phyloP scores from a whole-genome alignment of 1,284 basidiomycete genomes.

The Pseudozyma flocculosa region DNA sequence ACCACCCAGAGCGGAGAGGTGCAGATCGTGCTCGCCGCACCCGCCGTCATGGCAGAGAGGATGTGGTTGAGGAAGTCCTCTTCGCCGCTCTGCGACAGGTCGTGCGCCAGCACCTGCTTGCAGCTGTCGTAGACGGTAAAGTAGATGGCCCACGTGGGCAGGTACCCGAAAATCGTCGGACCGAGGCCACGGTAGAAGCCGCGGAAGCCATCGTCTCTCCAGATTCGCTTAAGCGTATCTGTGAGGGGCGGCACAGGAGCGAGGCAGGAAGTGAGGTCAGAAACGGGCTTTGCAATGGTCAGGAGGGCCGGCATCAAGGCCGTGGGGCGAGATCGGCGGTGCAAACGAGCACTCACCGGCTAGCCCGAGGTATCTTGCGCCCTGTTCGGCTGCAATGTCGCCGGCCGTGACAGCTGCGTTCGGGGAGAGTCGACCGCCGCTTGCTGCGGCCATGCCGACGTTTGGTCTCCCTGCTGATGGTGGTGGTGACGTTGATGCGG shows the following conservation, averaged over 20 bases:
- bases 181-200: constrained; percentile 56
- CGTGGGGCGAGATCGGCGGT: too few relatives aligned
- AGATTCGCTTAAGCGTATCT: constrained; percentile 40
- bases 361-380: constrained; percentile 11
- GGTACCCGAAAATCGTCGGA: constrained; percentile 55
- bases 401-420: background rate
- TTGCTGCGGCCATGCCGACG: background rate
- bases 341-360: background rate
- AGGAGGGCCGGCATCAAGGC: too few relatives aligned
- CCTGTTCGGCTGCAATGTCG: constrained; percentile 4
- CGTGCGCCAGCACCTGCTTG: constrained; percentile 24
- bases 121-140: constrained; percentile 54
- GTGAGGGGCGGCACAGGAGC: background rate
- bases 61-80: constrained; percentile 52
- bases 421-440: background rate
- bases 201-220: constrained; percentile 45
- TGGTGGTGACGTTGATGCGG: background rate
- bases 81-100: constrained; percentile 4
- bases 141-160: constrained; percentile 58
- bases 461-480: background rate
- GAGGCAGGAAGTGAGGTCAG: too few relatives aligned
- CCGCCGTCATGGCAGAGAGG: constrained; percentile 52
- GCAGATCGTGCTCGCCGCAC: constrained; percentile 48
- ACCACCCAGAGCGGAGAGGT: constrained; percentile 56
- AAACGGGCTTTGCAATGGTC: too few relatives aligned